Base-by-base conservation (phyloP, 768 basidiomycete genomes). In the Mycena albidolilacea region DNA sequence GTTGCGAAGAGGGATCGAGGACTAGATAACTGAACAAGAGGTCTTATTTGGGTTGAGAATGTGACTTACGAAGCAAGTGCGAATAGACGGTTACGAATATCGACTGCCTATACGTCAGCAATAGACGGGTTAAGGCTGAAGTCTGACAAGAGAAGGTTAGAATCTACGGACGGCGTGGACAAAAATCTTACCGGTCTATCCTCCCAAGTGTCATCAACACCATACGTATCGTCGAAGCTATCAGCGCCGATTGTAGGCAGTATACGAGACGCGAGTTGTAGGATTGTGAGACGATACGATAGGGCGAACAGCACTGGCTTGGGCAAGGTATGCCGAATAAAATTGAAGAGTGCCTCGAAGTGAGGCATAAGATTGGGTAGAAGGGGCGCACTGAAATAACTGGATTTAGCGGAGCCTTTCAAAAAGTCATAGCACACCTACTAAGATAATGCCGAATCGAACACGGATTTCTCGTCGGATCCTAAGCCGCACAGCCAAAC, bases 41-140 rank as follows among this genome's bases (percentile, higher is more conserved):
- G 30, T 6, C 64, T 39, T 43, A 64, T 46, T 72, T 15, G 52
- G 54, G 38, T 21, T 7, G 23, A 23, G 52, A 44, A 41, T 21
- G 67, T n/a, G n/a, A 71, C 38, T 78, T 77, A 96, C 95, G 85
- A 19, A 97, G 87, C 6, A 97, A 84, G 79, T 97, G 94, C 0
- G 95, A 95, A 78, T 97, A 97, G 3, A 95, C 94, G 23, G 93
- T 93, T 19, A 96, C 89, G 73, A 97, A 95, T 73, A 96, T 93
- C 12, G 91, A 86, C 79, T 96, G 95, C 58, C 93, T 88, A 80
- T 97, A 97, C 2, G 94, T 94, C 65, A 97, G 81, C 37, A 97
- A 83, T 52, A 96, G 85, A 60, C 88, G 89, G 7, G 94, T 92
- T 66, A 96, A 81, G 61, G 87, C 91, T 3, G 94, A 95, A 37